Conservation (phyloP, 176 grass and related monocot genomes). For the Urochloa ruziziensis region DNA sequence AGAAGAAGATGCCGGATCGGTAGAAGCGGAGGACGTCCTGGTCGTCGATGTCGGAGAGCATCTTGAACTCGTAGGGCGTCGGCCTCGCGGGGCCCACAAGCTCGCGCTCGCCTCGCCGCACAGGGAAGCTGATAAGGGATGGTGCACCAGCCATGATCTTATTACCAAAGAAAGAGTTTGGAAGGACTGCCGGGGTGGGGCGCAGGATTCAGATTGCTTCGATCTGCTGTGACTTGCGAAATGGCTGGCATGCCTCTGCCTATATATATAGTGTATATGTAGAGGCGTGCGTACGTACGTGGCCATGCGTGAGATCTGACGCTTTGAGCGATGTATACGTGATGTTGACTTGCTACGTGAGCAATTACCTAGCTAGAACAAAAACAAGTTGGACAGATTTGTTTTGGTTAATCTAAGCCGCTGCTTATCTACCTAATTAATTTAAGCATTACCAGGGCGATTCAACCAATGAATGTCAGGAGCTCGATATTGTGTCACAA, state of each 20-base stretch:
- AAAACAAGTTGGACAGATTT: background rate
- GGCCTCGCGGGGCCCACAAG: conserved; percentile 22
- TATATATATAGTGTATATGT: no score
- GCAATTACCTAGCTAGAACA: background rate
- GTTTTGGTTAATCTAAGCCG: background rate
- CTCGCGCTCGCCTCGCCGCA: background rate
- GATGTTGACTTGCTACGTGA: background rate
- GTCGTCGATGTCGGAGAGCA: conserved; percentile 44
- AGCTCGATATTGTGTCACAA: background rate
- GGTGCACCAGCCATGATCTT: background rate
- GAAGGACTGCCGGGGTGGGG: background rate
- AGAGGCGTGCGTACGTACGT: background rate
- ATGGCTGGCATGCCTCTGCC: background rate
- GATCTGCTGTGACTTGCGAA: background rate
- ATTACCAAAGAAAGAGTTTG: no score
- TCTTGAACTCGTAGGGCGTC: conserved; percentile 37
- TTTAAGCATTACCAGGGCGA: background rate
- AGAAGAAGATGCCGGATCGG: conserved; percentile 5
- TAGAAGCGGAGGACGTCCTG: conserved; percentile 37
- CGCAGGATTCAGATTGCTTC: background rate
- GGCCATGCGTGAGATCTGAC: background rate
- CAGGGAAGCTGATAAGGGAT: background rate
- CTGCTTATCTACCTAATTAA: background rate
- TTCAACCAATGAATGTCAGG: background rate
- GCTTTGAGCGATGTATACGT: background rate